phyloP scores from a whole-genome alignment of 305 asterid species.

The Rubia occidens region DNA sequence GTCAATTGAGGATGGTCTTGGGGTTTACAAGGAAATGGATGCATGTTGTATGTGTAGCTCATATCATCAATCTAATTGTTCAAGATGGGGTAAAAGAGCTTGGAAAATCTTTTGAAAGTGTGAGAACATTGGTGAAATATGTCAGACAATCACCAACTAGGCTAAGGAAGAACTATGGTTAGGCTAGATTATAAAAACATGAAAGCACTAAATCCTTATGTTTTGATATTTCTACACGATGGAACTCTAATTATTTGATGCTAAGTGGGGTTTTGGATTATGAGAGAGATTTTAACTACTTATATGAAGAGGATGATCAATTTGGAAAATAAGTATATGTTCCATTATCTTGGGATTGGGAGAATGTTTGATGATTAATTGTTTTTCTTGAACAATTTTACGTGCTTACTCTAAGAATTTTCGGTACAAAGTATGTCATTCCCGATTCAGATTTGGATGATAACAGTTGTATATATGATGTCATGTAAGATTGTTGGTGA shows the following conservation, averaged over 20 bases:
- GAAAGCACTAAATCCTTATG: not conserved
- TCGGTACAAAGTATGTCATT: too few species aligned
- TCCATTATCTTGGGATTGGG: not conserved
- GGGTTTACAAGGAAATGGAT: constrained; percentile 7
- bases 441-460: too few species aligned
- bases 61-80: constrained; percentile 13
- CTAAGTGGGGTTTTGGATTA: not conserved
- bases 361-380: not conserved
- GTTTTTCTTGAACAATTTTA: too few species aligned
- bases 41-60: constrained; percentile 14
- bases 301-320: not conserved
- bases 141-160: not conserved
- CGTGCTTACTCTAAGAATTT: too few species aligned
- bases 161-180: not conserved
- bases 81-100: constrained; percentile 2
- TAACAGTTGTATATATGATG: too few species aligned
- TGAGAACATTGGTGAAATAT: not conserved
- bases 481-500: too few species aligned
- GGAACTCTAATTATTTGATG: constrained; percentile 2
- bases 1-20: not conserved
- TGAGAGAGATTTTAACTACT: not conserved
- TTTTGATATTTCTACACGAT: not conserved
- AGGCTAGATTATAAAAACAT: not conserved
- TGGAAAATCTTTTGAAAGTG: not conserved
- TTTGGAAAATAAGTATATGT: not conserved